Base-by-base conservation (phyloP, 768 basidiomycete genomes). In the Termitomyces bulborhizus region DNA sequence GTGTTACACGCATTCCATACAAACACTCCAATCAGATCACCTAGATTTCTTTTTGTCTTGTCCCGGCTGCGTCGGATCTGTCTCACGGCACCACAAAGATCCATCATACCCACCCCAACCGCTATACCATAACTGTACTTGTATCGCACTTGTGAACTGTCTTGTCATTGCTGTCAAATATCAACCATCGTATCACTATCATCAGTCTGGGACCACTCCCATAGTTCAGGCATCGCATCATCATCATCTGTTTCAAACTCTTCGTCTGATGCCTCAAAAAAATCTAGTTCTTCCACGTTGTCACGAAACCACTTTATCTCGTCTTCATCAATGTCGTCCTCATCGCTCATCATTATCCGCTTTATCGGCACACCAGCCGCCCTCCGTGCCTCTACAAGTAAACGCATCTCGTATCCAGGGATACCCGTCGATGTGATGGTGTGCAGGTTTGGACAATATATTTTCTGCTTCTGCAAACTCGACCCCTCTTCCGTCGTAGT, bases 231-330 rank as follows among this genome's bases (percentile, higher is more conserved):
- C 36, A 21, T 21, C 36, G 1, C 36, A 16, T 21, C 11, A 37
- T 21, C 11, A 37, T 37, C 36, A 16, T 16, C 65, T 12, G 66
- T 70, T 16, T 71, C 62, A n/a, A 66, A 62, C 18, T 71, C 72
- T 34, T 77, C 77, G 48, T 81, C 84, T 31, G 82, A 83, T 34
- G 80, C 75, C 55, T 82, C 83, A 57, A 84, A 87, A 57, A 72
- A 77, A 11, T 79, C 78, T 15, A 87, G 73, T 32, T 68, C 68
- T 55, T 81, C 76, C 49, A 83, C 48, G 59, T 85, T 72, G 5
- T 66, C 65, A 49, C 65, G 71, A 39, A 88, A 62, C 85, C 85
- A 88, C 40, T 63, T 64, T 57, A 74, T 72, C 12, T 83, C 78
- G 24, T 69, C 68, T 1, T 60, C 49, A 0, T 65, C 60, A n/a